Percentiles rank a stretch among this genome's conserved stretches.
Evolutionary conservation across 1,139 yeast genomes (phyloP).

Genomic region (Pichia sp.): DNA sequence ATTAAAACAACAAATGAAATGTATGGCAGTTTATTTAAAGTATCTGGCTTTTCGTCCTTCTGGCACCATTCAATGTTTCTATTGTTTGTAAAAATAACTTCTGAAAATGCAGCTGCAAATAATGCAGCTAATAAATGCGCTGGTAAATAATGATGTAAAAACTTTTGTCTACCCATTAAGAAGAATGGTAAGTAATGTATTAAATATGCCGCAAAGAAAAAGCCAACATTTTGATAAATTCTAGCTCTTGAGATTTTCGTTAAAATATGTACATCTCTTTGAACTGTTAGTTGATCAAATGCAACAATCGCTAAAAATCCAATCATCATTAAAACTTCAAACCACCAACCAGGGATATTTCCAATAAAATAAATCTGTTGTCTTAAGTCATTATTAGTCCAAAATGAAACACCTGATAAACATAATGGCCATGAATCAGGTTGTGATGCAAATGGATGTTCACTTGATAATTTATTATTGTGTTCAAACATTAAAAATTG

Average conservation of each 20-base stretch:
- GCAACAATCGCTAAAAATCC: conserved; percentile 55
- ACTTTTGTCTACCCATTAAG: conserved; percentile 88
- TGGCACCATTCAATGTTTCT: conserved; percentile 24
- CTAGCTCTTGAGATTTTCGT: conserved; percentile 61
- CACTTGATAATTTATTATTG: conserved; percentile 77
- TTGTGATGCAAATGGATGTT: conserved; percentile 93
- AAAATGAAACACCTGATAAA: conserved; percentile 87
- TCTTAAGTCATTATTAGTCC: conserved; percentile 61
- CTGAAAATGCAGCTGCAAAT: conserved; percentile 75
- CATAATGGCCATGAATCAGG: conserved; percentile 95
- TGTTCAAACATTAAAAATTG: conserved; percentile 88
- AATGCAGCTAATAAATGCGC: conserved; percentile 89
- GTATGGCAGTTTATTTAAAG: conserved; percentile 23
- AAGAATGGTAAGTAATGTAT: conserved; percentile 88
- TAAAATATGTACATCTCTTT: conserved; percentile 60
- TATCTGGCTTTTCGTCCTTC: conserved; percentile 26
- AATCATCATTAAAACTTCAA: conserved; percentile 64
- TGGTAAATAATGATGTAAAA: conserved; percentile 92
- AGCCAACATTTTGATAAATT: conserved; percentile 75
- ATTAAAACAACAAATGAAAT: conserved; percentile 36
- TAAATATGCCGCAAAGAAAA: conserved; percentile 80
- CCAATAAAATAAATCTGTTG: conserved; percentile 87
- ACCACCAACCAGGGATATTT: conserved; percentile 89
- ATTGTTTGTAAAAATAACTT: conserved; percentile 67
- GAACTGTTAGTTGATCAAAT: conserved; percentile 72